A percentile compares a stretch with the other conserved stretches of the same genome.
phyloP scores from a whole-genome alignment of 1,284 basidiomycete genomes.

The Blastosporella zonata region DNA sequence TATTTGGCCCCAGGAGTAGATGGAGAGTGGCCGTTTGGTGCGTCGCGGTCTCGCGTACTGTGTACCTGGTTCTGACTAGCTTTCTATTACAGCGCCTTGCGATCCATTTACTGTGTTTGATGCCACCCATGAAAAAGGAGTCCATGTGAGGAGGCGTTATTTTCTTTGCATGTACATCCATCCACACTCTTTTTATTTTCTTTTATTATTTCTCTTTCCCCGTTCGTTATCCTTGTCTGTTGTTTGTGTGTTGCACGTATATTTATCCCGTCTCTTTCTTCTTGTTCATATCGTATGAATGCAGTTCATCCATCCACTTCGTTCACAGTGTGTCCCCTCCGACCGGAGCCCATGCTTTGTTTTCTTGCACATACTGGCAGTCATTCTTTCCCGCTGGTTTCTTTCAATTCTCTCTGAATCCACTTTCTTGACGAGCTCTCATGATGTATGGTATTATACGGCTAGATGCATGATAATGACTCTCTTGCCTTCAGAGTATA shows the following conservation, averaged over 20 bases:
- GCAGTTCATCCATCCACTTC: conserved; percentile 8
- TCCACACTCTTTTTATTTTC: not conserved
- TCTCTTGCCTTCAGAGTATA: not conserved
- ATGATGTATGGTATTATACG: not conserved
- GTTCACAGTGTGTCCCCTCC: not conserved
- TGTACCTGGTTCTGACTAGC: conserved; percentile 6
- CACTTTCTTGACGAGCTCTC: not conserved
- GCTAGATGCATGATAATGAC: not conserved
- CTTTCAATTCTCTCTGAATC: not conserved
- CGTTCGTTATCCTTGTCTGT: conserved; percentile 15
- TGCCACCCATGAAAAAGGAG: no score
- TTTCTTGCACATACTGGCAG: not conserved
- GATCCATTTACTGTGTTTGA: no score
- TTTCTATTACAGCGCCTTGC: not conserved
- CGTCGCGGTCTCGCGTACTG: not conserved
- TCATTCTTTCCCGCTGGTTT: not conserved
- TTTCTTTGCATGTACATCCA: not conserved
- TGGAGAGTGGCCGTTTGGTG: not conserved
- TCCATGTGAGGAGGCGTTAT: not conserved
- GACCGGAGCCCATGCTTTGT: not conserved
- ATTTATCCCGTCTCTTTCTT: conserved; percentile 15
- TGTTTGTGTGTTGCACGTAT: conserved; percentile 5
- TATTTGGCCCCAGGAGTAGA: conserved; percentile 35
- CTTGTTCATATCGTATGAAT: not conserved
- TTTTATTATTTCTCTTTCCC: not conserved